These are phyloP conservation scores for Sporothrix sp. DNA, from an alignment of 2,329 filamentous ascomycete genomes.

Conservation along the genomic window DNA sequence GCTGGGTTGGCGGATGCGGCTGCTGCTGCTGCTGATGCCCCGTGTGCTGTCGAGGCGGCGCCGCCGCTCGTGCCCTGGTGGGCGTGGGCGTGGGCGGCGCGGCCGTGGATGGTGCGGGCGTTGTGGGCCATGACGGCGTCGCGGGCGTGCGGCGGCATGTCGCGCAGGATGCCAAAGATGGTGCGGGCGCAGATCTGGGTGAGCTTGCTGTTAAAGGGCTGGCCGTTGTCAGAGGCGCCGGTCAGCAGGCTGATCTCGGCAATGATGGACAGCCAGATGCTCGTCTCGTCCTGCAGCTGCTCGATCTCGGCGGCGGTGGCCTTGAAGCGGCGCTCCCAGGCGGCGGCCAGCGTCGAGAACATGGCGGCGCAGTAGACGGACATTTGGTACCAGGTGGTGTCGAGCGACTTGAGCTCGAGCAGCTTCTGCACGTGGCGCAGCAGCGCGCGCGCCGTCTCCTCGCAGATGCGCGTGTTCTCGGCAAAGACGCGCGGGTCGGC, in stretches of 20 bases:
- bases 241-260: constrained; percentile 45
- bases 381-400: constrained; percentile 69
- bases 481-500: constrained; percentile 45
- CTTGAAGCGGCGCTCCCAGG: constrained; percentile 55
- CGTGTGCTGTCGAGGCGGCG: no score
- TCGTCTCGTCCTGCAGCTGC: constrained; percentile 57
- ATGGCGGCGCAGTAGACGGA: constrained; percentile 64
- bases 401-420: constrained; percentile 55
- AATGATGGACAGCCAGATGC: constrained; percentile 57
- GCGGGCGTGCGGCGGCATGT: constrained; percentile 28
- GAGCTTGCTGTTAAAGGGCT: constrained; percentile 35
- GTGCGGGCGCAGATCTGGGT: constrained; percentile 41
- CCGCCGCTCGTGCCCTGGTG: no score
- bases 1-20: no score
- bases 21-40: no score
- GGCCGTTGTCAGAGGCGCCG: constrained; percentile 25
- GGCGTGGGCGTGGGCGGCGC: neutral
- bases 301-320: constrained; percentile 49
- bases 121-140: constrained; percentile 3
- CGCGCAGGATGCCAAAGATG: constrained; percentile 42
- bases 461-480: constrained; percentile 55
- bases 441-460: constrained; percentile 55
- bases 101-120: neutral
- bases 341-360: constrained; percentile 60
- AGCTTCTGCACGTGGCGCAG: constrained; percentile 50